Conservation (phyloP, 495 filamentous ascomycete genomes). For the Penicillium turbatum region DNA sequence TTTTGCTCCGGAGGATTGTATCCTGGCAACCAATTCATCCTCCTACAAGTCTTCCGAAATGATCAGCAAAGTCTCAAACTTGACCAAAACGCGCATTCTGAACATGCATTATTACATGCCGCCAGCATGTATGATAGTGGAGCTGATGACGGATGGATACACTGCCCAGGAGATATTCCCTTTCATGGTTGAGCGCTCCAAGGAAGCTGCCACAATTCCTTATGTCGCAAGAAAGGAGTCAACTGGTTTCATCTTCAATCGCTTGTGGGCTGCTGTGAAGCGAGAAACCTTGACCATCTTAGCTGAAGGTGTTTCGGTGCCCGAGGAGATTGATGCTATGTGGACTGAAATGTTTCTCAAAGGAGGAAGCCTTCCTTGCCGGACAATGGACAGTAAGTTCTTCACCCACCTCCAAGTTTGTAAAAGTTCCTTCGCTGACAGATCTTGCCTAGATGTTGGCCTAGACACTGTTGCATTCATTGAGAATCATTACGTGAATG, state of each 20-base stretch:
- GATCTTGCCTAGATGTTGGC: conserved; percentile 33
- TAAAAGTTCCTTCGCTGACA: background rate
- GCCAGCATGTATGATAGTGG: conserved; percentile 39
- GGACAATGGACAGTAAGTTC: conserved; percentile 31
- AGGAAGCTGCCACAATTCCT: conserved; percentile 36
- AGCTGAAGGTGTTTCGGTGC: conserved; percentile 40
- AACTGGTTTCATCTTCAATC: conserved; percentile 50
- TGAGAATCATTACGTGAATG: conserved; percentile 41
- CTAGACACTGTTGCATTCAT: conserved; percentile 50
- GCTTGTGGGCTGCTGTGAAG: conserved; percentile 52
- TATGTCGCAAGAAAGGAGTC: conserved; percentile 41
- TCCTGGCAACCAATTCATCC: conserved; percentile 50
- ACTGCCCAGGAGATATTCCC: conserved; percentile 40
- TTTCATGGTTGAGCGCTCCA: conserved; percentile 38
- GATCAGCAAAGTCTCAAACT: conserved; percentile 37
- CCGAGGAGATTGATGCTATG: conserved; percentile 41
- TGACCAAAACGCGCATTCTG: conserved; percentile 29
- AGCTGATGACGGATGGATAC: conserved; percentile 50
- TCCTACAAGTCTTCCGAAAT: conserved; percentile 46
- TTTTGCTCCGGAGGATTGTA: conserved; percentile 38
- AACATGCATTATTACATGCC: conserved; percentile 52
- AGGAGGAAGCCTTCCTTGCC: conserved; percentile 22
- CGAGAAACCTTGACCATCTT: conserved; percentile 46
- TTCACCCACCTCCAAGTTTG: background rate
- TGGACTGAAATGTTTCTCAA: conserved; percentile 42